Evolutionary conservation across 352 stramenopile genomes (phyloP).

Genomic region (Pythium oligandrum): DNA sequence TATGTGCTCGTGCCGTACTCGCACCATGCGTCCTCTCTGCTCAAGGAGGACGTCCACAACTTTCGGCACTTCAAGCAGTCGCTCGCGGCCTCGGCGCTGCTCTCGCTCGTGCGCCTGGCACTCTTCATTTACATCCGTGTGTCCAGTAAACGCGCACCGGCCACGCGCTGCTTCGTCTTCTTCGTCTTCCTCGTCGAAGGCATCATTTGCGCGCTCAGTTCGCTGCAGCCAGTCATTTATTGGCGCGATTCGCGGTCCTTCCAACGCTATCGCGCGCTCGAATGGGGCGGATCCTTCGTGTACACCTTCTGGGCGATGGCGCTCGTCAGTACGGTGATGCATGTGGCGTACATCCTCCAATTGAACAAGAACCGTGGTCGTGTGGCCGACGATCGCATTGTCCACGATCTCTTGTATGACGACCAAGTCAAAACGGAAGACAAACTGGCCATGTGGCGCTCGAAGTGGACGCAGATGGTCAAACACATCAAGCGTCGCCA

Average conservation of each 20-base stretch:
- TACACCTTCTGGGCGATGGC: conserved; percentile 40
- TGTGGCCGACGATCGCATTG: conserved; percentile 52
- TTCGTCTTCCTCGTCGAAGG: conserved; percentile 62
- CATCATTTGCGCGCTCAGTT: conserved; percentile 33
- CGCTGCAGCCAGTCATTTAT: conserved; percentile 65
- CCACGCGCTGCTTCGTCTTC: conserved; percentile 77
- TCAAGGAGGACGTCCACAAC: conserved; percentile 30
- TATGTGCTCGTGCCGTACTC: conserved; percentile 43
- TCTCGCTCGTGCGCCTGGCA: conserved; percentile 45
- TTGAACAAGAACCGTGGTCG: conserved; percentile 70
- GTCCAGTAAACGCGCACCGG: conserved; percentile 63
- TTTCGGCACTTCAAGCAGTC: conserved; percentile 62
- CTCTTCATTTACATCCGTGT: conserved; percentile 70
- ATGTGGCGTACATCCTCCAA: conserved; percentile 73
- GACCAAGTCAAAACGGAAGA: conserved; percentile 19
- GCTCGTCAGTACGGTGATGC: conserved; percentile 44
- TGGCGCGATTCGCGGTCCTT: conserved; percentile 50
- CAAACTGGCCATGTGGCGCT: conserved; percentile 49
- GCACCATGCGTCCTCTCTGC: conserved; percentile 21
- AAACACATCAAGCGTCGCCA: conserved; percentile 58
- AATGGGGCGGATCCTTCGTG: conserved; percentile 56
- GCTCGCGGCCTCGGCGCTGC: conserved; percentile 42
- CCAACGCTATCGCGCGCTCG: conserved; percentile 29
- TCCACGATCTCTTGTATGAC: conserved; percentile 57
- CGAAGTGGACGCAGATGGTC: conserved; percentile 75